phyloP scores from a whole-genome alignment of 495 filamentous ascomycete species.

The Penicillium taxi region DNA sequence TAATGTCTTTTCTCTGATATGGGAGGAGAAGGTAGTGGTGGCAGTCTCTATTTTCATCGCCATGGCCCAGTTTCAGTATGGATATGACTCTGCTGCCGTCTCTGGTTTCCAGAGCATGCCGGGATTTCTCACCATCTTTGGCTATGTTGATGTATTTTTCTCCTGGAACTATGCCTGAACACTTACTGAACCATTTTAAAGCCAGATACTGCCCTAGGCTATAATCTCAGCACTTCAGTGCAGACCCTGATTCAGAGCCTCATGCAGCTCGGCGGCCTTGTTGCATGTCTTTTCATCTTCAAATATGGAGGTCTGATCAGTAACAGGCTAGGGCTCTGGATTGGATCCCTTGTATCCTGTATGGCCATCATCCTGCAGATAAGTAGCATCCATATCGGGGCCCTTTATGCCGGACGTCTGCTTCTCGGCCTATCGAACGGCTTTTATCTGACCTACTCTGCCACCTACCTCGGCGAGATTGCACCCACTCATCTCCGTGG shows the following conservation, averaged over 20 bases:
- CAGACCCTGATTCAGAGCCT: slow-evolving; percentile 4
- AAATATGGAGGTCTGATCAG: slow-evolving; percentile 2
- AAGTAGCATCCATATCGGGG: neutral
- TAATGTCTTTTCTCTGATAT: too few species aligned
- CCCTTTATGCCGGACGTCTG: neutral
- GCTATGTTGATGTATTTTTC: neutral
- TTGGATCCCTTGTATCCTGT: neutral
- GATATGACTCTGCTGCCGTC: slow-evolving; percentile 2
- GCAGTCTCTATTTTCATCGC: too few species aligned
- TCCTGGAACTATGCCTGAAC: too few species aligned
- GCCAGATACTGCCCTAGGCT: neutral
- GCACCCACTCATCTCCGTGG: slow-evolving; percentile 2
- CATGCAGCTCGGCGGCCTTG: neutral
- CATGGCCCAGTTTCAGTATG: slow-evolving; percentile 4
- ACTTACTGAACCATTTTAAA: neutral
- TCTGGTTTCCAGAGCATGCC: slow-evolving; percentile 4
- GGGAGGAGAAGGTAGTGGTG: too few species aligned
- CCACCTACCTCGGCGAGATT: slow-evolving; percentile 2
- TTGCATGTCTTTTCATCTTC: slow-evolving; percentile 3
- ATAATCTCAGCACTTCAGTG: neutral
- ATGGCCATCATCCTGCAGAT: neutral
- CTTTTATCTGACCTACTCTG: slow-evolving; percentile 2
- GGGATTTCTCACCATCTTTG: slow-evolving; percentile 1
- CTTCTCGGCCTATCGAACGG: slow-evolving; percentile 4
- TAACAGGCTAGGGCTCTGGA: neutral